phyloP scores from a whole-genome alignment of 768 basidiomycete genomes.

The Lactarius sp. region DNA sequence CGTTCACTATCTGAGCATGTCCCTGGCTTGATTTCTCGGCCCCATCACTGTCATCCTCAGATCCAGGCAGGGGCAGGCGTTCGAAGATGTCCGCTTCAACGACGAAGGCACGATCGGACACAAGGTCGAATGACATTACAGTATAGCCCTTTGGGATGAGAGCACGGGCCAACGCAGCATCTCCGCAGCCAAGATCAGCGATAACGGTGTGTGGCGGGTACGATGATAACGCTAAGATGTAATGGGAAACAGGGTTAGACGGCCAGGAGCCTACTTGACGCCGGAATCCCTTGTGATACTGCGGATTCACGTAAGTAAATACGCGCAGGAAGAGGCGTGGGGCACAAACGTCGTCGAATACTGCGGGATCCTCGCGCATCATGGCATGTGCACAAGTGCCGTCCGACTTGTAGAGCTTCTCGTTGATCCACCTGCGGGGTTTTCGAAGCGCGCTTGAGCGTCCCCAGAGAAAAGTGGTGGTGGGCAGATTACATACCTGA shows the following conservation, averaged over 20 bases:
- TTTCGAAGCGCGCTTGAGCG: background rate
- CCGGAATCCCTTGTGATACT: slow-evolving; percentile 94
- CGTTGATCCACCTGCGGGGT: slow-evolving; percentile 74
- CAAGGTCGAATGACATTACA: slow-evolving; percentile 77
- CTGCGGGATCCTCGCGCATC: slow-evolving; percentile 77
- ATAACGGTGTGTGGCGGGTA: slow-evolving; percentile 69
- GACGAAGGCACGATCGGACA: slow-evolving; percentile 70
- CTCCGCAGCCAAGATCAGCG: slow-evolving; percentile 93
- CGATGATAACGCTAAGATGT: slow-evolving; percentile 57
- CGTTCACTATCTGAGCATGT: slow-evolving; percentile 78
- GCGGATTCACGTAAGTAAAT: slow-evolving; percentile 16
- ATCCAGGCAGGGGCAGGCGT: slow-evolving; percentile 80
- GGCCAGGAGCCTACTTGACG: slow-evolving; percentile 93
- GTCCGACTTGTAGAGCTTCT: slow-evolving; percentile 83
- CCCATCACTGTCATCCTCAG: slow-evolving; percentile 40
- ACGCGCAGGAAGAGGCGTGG: slow-evolving; percentile 2
- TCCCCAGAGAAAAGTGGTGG: background rate
- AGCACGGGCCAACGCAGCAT: slow-evolving; percentile 77
- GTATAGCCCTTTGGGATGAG: slow-evolving; percentile 63
- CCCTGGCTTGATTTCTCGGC: slow-evolving; percentile 37
- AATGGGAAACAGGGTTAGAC: slow-evolving; percentile 84
- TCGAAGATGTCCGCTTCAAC: slow-evolving; percentile 87
- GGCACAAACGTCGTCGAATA: slow-evolving; percentile 71
- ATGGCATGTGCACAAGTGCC: slow-evolving; percentile 69
- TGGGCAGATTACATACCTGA: slow-evolving; percentile 52